Percentiles rank a stretch among this genome's conserved stretches.
phyloP scores from a whole-genome alignment of 75 land plant species.

The Pinus albicaulis region DNA sequence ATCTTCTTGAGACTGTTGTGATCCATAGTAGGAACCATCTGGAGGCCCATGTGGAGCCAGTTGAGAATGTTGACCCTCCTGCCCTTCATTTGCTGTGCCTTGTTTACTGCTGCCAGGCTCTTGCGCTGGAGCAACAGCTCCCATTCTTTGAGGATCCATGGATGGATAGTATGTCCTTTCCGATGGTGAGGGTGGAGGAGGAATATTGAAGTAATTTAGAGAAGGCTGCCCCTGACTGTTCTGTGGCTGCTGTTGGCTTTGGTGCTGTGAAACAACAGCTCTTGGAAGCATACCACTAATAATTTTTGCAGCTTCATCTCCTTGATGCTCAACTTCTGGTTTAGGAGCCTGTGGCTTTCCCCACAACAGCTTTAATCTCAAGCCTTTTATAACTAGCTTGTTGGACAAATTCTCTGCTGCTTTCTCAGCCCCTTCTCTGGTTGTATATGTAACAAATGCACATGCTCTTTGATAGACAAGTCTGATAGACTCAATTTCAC shows the following conservation, averaged over 20 bases:
- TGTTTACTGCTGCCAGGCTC: conserved; percentile 31
- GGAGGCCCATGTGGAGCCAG: not conserved
- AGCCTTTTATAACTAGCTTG: conserved; percentile 90
- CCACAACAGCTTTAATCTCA: conserved; percentile 92
- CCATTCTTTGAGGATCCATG: conserved; percentile 99
- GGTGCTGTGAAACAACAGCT: conserved; percentile 86
- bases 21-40: conserved; percentile 15
- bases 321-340: conserved; percentile 56
- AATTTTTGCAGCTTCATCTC: conserved; percentile 42
- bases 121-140: conserved; percentile 58
- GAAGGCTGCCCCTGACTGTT: conserved; percentile 30
- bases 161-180: conserved; percentile 85
- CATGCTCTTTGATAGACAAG: too few relatives aligned
- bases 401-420: conserved; percentile 96
- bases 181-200: conserved; percentile 53
- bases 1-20: conserved; percentile 27
- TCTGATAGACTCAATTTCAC: too few relatives aligned
- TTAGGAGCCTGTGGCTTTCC: conserved; percentile 83
- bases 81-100: conserved; percentile 17
- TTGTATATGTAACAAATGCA: too few relatives aligned
- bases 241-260: conserved; percentile 36
- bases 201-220: conserved; percentile 69
- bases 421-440: conserved; percentile 91
- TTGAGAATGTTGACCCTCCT: not conserved
- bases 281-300: conserved; percentile 84